phyloP scores from a whole-genome alignment of 805 yeast species.

The Candida golubevii region DNA sequence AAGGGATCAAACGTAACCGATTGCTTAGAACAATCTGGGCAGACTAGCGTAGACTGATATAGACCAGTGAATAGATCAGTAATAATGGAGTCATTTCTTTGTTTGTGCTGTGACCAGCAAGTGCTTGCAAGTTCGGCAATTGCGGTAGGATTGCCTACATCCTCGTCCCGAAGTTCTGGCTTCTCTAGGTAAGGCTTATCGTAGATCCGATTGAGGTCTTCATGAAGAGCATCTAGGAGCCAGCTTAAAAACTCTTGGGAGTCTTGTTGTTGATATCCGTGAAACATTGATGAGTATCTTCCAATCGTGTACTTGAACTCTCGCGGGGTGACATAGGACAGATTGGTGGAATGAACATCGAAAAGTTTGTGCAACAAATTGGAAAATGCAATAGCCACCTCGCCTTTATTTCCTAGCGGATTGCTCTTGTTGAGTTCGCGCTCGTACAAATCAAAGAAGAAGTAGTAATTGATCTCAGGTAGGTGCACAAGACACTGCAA shows the following conservation, averaged over 20 bases:
- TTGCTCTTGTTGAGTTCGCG: conserved; percentile 69
- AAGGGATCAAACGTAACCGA: conserved; percentile 93
- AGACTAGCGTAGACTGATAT: conserved; percentile 83
- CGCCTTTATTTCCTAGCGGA: conserved; percentile 84
- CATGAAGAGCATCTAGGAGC: conserved; percentile 84
- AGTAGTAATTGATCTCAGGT: conserved; percentile 77
- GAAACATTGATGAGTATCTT: conserved; percentile 69
- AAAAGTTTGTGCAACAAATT: conserved; percentile 59
- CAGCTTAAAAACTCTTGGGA: conserved; percentile 90
- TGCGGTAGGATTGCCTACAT: conserved; percentile 48
- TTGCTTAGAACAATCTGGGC: conserved; percentile 78
- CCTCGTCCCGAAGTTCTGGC: conserved; percentile 71
- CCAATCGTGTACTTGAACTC: conserved; percentile 80
- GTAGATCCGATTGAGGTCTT: conserved; percentile 79
- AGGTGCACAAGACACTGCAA: conserved; percentile 83
- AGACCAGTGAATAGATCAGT: conserved; percentile 85
- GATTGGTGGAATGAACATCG: conserved; percentile 18
- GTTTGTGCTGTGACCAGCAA: conserved; percentile 77
- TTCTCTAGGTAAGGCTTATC: conserved; percentile 85
- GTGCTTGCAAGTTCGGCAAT: conserved; percentile 61
- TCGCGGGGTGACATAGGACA: conserved; percentile 50
- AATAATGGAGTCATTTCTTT: conserved; percentile 80
- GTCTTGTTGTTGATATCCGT: conserved; percentile 85
- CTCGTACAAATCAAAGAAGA: conserved; percentile 54
- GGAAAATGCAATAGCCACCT: conserved; percentile 75